Base-by-base conservation (phyloP, 352 stramenopile species). In the Globisporangium orthogonon region DNA sequence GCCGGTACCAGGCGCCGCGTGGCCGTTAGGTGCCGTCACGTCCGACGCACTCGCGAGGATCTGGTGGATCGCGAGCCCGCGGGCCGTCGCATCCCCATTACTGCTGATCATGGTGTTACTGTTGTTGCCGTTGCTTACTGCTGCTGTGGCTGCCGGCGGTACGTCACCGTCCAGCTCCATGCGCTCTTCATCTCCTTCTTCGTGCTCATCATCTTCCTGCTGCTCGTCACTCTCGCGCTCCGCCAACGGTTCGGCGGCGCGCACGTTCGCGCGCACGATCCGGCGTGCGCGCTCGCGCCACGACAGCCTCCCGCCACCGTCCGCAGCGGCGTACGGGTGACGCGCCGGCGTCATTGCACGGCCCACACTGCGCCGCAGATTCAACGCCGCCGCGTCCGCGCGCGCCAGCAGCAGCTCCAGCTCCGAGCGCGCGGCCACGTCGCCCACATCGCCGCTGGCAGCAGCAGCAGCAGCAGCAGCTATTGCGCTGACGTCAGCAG, bases 201-300 rank as follows among this genome's bases (percentile, higher is more conserved):
- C 45, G 2, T 28, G 17, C 9, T 31, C 29, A 18, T 10, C 31
- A 41, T 52, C 47, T 6, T n/a, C 11, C 14, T 51, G 10, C 6
- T 17, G 28, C 7, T 10, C 30, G 29, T 5, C 5, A 11, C 17
- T 45, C 5, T 45, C 45, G 2, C 18, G 35, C 14, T 23, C 35
- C 28, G 13, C 39, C 40, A 40, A 47, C 40, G 45, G 9, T 4
- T 61, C 55, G 6, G 30, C 29, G 14, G 39, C 48, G 23, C 56
- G 52, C 46, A 61, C 46, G 3, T 52, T 45, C 29, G 60, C 44
- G 10, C 3, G 47, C 4, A 52, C 47, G 37, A 33, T 50, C 15
- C n/a, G 41, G 14, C 33, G 41, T 44, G 11, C 45, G 55, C 7
- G 50, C 54, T 50, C 65, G 46, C 41, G 67, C 47, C 47, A 52